Conservation (phyloP, 1,139 yeast genomes). For the Pichia sp. region DNA sequence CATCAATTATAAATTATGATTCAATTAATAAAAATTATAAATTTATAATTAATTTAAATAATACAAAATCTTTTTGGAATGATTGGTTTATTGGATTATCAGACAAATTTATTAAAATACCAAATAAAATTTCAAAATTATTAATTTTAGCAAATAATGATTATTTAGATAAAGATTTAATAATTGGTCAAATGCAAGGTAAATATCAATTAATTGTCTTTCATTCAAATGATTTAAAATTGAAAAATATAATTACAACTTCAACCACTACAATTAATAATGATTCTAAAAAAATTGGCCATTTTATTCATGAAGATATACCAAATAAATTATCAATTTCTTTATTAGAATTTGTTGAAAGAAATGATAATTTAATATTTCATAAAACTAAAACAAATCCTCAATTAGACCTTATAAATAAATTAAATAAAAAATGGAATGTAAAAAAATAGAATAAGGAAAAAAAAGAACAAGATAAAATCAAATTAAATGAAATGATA, state of each 20-base stretch:
- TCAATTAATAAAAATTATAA: slow-evolving; percentile 36
- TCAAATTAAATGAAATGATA: background rate
- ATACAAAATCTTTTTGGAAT: slow-evolving; percentile 66
- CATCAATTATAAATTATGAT: slow-evolving; percentile 33
- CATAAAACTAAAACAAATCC: slow-evolving; percentile 21
- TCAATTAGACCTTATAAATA: slow-evolving; percentile 32
- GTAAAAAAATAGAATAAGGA: slow-evolving; percentile 33
- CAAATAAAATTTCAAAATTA: slow-evolving; percentile 51
- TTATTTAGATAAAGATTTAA: slow-evolving; percentile 72
- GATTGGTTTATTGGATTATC: slow-evolving; percentile 80
- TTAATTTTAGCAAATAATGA: slow-evolving; percentile 88
- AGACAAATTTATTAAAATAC: slow-evolving; percentile 41
- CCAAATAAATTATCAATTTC: slow-evolving; percentile 62
- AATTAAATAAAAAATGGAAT: slow-evolving; percentile 47
- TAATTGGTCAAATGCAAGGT: slow-evolving; percentile 97
- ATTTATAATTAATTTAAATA: slow-evolving; percentile 62
- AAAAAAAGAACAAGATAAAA: background rate
- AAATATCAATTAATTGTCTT: slow-evolving; percentile 85
- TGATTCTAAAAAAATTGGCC: slow-evolving; percentile 53
- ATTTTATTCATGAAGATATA: slow-evolving; percentile 86
- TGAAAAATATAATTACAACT: slow-evolving; percentile 21
- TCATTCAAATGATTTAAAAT: slow-evolving; percentile 18
- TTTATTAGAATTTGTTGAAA: slow-evolving; percentile 42
- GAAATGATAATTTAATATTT: slow-evolving; percentile 32
- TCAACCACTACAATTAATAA: slow-evolving; percentile 17